A percentile compares a stretch with the other conserved stretches of the same genome.
Evolutionary conservation across 2,329 filamentous ascomycete species (phyloP).

Genomic region (Aspergillus novoparasiticus): DNA sequence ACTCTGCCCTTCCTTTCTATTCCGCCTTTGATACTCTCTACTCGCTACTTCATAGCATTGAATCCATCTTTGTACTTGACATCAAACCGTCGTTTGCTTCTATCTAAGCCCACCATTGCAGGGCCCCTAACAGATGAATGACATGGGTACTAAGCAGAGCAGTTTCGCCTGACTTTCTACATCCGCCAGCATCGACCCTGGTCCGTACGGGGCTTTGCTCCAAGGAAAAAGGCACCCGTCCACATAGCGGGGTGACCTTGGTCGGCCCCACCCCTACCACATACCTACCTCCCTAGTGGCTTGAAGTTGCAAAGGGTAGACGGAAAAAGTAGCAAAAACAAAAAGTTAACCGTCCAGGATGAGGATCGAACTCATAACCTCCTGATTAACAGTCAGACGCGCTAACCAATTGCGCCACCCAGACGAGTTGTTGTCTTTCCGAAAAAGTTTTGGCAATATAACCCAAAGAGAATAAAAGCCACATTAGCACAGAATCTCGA

Average conservation of each 20-base stretch:
- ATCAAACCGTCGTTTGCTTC: neutral
- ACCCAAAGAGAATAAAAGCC: neutral
- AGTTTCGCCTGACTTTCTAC: neutral
- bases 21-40: neutral
- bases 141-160: neutral
- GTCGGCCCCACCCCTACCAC: neutral
- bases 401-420: neutral
- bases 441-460: neutral
- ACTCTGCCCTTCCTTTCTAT: neutral
- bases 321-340: neutral
- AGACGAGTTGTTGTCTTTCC: neutral
- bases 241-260: neutral
- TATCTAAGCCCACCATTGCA: neutral
- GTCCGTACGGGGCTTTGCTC: neutral
- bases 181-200: neutral
- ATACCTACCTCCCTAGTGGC: no score
- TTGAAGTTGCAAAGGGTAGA: neutral
- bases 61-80: neutral
- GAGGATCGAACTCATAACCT: neutral
- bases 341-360: neutral
- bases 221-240: neutral
- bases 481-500: no score
- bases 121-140: neutral
- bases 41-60: neutral
- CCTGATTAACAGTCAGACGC: neutral